Percentiles rank a stretch among this genome's conserved stretches.
Evolutionary conservation across 331 rosid genomes (phyloP).

Genomic region (Prunus yedoensis): DNA sequence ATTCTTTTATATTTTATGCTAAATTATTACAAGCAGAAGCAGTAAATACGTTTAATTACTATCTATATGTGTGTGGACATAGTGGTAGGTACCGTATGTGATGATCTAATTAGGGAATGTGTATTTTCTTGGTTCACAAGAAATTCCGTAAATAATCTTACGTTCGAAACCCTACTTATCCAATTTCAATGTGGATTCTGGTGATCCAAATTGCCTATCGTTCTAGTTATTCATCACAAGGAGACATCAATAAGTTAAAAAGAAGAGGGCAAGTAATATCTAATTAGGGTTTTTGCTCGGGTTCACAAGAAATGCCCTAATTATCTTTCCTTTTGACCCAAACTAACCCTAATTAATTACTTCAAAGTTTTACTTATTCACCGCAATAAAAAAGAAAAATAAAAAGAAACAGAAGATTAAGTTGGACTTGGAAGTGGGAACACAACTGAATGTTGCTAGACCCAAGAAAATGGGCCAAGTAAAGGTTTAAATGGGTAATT

Average conservation of each 20-base stretch:
- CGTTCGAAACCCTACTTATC: too few relatives aligned
- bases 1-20: too few relatives aligned
- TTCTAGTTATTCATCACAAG: too few relatives aligned
- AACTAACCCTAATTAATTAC: neutral
- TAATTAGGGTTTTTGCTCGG: neutral
- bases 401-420: neutral
- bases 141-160: too few relatives aligned
- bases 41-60: too few relatives aligned
- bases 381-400: neutral
- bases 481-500: neutral
- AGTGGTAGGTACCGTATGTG: neutral
- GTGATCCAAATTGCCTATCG: too few relatives aligned
- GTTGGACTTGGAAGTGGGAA: conserved; percentile 24
- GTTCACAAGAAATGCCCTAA: neutral
- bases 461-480: conserved; percentile 4
- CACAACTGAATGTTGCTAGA: conserved; percentile 11
- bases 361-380: neutral
- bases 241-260: too few relatives aligned
- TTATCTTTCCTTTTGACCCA: neutral
- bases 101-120: neutral
- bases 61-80: too few relatives aligned
- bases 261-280: too few relatives aligned
- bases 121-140: neutral
- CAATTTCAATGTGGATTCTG: too few relatives aligned
- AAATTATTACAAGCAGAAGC: too few relatives aligned